Evolutionary conservation across 2,329 filamentous ascomycete genomes (phyloP).

Genomic region (Huntiella bhutanensis): DNA sequence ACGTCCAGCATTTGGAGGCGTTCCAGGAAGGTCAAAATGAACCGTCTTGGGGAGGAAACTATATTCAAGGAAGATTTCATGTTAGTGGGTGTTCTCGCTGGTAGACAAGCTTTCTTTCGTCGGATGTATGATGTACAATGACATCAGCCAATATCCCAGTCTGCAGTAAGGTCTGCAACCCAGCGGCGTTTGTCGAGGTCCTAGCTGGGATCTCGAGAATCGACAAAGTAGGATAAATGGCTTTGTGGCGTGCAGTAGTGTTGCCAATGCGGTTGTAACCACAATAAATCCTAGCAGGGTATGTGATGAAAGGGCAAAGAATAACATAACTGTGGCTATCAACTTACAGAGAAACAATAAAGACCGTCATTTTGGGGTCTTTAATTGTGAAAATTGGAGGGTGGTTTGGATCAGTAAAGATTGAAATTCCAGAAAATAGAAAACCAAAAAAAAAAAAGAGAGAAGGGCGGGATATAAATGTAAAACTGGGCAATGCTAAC

Average conservation of each 20-base stretch:
- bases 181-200: no score
- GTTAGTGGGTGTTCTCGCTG: neutral
- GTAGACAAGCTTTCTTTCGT: no score
- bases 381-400: neutral
- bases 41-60: slow-evolving; percentile 88
- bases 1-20: slow-evolving; percentile 23
- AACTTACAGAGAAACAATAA: slow-evolving; percentile 30
- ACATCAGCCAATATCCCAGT: neutral
- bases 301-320: neutral
- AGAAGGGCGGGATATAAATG: neutral
- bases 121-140: neutral
- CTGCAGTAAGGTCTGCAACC: no score
- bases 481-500: neutral
- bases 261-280: no score
- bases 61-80: slow-evolving; percentile 2
- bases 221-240: no score
- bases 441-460: neutral
- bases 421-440: neutral
- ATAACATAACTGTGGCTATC: no score
- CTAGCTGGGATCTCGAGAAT: no score
- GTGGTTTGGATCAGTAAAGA: neutral
- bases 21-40: slow-evolving; percentile 56
- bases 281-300: no score
- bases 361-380: slow-evolving; percentile 26
- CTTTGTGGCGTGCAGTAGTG: no score